These are phyloP conservation scores for Termitomyces sp. DNA, from an alignment of 768 basidiomycete genomes.

Conservation along the genomic window DNA sequence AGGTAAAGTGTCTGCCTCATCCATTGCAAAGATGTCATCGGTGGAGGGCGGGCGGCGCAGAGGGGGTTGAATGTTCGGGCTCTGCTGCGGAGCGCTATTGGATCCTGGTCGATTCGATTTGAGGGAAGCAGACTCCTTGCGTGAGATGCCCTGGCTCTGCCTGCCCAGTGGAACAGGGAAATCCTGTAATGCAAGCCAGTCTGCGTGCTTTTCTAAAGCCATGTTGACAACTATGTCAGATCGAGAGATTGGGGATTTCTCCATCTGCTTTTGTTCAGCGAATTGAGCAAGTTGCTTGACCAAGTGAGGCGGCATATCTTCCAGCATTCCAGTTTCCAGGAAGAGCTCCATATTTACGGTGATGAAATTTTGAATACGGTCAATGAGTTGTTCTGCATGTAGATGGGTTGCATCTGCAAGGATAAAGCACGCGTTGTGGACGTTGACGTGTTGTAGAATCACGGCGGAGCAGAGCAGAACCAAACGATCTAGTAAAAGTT, in stretches of 20 bases:
- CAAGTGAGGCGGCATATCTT: slow-evolving; percentile 63
- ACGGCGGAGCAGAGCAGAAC: slow-evolving; percentile 78
- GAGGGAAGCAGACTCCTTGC: slow-evolving; percentile 14
- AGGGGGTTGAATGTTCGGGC: slow-evolving; percentile 14
- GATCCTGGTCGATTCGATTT: slow-evolving; percentile 11
- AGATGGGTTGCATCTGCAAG: slow-evolving; percentile 80
- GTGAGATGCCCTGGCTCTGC: slow-evolving; percentile 16
- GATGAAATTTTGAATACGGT: slow-evolving; percentile 76
- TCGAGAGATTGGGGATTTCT: slow-evolving; percentile 65
- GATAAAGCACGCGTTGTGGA: slow-evolving; percentile 76
- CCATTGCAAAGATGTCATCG: slow-evolving; percentile 83
- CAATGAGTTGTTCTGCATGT: slow-evolving; percentile 63
- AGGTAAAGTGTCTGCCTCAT: slow-evolving; percentile 43
- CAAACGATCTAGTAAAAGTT: slow-evolving; percentile 84
- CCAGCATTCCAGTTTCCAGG: slow-evolving; percentile 76
- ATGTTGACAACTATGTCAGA: slow-evolving; percentile 46
- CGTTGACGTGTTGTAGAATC: slow-evolving; percentile 62
- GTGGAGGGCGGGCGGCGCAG: slow-evolving; percentile 34
- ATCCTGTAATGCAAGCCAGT: slow-evolving; percentile 72
- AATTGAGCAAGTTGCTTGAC: slow-evolving; percentile 64
- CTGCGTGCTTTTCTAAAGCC: slow-evolving; percentile 57
- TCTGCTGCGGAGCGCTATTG: slow-evolving; percentile 22
- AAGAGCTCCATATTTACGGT: slow-evolving; percentile 82
- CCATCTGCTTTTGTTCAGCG: slow-evolving; percentile 53
- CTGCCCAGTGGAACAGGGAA: slow-evolving; percentile 55